A percentile compares a stretch with the other conserved stretches of the same genome.
These are phyloP conservation scores for Entophlyctis luteolus DNA, from an alignment of 192 early-diverging fungal genomes.

Conservation along the genomic window DNA sequence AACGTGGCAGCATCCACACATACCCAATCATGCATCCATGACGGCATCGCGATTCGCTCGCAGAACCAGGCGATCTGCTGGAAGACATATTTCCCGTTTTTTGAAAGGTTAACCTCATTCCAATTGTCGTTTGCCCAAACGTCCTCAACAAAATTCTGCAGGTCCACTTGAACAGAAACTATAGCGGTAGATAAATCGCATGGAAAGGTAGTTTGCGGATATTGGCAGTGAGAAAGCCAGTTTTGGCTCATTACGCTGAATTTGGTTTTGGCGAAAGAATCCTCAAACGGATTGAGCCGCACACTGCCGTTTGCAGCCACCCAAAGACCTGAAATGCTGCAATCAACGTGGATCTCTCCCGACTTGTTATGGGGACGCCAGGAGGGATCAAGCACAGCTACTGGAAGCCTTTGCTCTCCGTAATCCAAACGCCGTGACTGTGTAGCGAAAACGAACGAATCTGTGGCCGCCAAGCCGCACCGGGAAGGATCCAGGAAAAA, in stretches of 20 bases:
- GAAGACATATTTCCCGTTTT: constrained; percentile 33
- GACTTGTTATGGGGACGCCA: constrained; percentile 32
- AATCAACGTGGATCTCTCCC: constrained; percentile 27
- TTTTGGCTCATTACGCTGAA: too few species aligned
- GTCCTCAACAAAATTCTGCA: constrained; percentile 20
- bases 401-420: constrained; percentile 25
- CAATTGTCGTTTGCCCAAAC: constrained; percentile 33
- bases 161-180: constrained; percentile 15
- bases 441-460: constrained; percentile 41
- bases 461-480: constrained; percentile 21
- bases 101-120: constrained; percentile 33
- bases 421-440: constrained; percentile 26
- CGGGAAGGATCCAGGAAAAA: constrained; percentile 42
- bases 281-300: too few species aligned
- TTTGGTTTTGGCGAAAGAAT: too few species aligned
- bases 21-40: constrained; percentile 35
- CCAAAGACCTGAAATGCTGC: constrained; percentile 9
- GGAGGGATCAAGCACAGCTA: constrained; percentile 27
- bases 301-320: too few species aligned
- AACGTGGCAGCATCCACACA: constrained; percentile 27
- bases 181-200: constrained; percentile 8
- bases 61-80: constrained; percentile 44
- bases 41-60: constrained; percentile 26
- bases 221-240: too few species aligned
- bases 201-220: too few species aligned